Conservation (phyloP, 2,329 filamentous ascomycete genomes). For the Blastomyces percursus region DNA sequence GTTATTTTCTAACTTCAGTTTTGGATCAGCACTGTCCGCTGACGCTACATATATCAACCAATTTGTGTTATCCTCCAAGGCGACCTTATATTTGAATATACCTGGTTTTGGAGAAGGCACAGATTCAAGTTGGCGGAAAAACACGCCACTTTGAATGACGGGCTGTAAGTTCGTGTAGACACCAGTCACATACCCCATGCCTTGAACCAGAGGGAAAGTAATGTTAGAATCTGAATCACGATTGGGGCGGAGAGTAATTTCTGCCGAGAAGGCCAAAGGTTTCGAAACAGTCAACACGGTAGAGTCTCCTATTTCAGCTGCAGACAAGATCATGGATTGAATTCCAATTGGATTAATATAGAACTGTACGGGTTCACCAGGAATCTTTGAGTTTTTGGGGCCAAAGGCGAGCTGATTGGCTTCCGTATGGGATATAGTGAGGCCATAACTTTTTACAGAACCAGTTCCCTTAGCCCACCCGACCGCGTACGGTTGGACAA, state of each 20-base stretch:
- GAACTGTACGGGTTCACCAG: conserved; percentile 52
- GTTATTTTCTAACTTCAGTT: conserved; percentile 58
- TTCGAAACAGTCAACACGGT: conserved; percentile 48
- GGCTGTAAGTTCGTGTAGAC: conserved; percentile 62
- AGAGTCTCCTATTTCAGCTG: conserved; percentile 54
- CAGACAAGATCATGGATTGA: conserved; percentile 70
- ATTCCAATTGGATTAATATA: conserved; percentile 75
- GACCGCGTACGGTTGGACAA: conserved; percentile 64
- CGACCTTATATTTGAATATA: conserved; percentile 64
- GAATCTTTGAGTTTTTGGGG: conserved; percentile 39
- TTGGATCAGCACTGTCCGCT: conserved; percentile 48
- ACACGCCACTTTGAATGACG: conserved; percentile 60
- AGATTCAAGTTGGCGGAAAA: conserved; percentile 55
- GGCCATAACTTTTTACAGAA: conserved; percentile 58
- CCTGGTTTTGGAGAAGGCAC: conserved; percentile 47
- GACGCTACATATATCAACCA: conserved; percentile 74
- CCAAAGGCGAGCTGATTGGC: conserved; percentile 57
- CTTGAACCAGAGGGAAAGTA: conserved; percentile 74
- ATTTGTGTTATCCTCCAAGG: conserved; percentile 57
- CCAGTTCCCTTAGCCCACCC: conserved; percentile 56
- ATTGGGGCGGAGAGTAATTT: conserved; percentile 55
- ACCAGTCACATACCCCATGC: conserved; percentile 77
- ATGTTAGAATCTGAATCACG: conserved; percentile 49
- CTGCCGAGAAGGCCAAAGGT: conserved; percentile 47
- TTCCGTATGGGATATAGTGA: conserved; percentile 66